A percentile compares a stretch with the other conserved stretches of the same genome.
Conservation (phyloP, 768 basidiomycete genomes). For the Sistotremastrum suecicum region DNA sequence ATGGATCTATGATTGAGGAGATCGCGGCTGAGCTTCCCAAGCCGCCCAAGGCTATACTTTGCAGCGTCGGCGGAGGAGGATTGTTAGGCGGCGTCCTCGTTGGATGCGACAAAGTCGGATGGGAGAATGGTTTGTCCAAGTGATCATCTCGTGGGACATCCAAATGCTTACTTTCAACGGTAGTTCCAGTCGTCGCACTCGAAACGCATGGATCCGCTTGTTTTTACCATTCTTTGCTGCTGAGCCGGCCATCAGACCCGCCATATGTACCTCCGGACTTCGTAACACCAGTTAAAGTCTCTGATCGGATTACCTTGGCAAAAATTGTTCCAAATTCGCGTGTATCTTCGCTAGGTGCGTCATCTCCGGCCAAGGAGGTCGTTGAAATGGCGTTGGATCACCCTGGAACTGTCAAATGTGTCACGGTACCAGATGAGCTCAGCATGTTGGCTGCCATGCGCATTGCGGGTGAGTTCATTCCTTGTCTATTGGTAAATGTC, state of each 20-base stretch:
- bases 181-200: slow-evolving; percentile 48
- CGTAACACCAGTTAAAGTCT: background rate
- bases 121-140: slow-evolving; percentile 47
- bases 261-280: background rate
- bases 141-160: background rate
- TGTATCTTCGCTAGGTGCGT: slow-evolving; percentile 63
- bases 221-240: slow-evolving; percentile 56
- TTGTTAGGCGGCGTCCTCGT: slow-evolving; percentile 53
- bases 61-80: slow-evolving; percentile 66
- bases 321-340: slow-evolving; percentile 32
- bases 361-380: slow-evolving; percentile 42
- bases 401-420: slow-evolving; percentile 38
- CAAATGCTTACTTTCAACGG: background rate
- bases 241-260: slow-evolving; percentile 19
- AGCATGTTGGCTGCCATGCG: slow-evolving; percentile 43
- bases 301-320: background rate
- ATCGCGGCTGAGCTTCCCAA: slow-evolving; percentile 36
- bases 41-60: slow-evolving; percentile 60
- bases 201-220: slow-evolving; percentile 65
- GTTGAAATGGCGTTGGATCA: slow-evolving; percentile 54
- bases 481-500: background rate
- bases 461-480: slow-evolving; percentile 40
- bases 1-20: slow-evolving; percentile 60
- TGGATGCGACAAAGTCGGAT: slow-evolving; percentile 49
- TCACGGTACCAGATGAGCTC: slow-evolving; percentile 53